phyloP scores from a whole-genome alignment of 768 basidiomycete genomes.

The Naganishia vaughanmartiniae region DNA sequence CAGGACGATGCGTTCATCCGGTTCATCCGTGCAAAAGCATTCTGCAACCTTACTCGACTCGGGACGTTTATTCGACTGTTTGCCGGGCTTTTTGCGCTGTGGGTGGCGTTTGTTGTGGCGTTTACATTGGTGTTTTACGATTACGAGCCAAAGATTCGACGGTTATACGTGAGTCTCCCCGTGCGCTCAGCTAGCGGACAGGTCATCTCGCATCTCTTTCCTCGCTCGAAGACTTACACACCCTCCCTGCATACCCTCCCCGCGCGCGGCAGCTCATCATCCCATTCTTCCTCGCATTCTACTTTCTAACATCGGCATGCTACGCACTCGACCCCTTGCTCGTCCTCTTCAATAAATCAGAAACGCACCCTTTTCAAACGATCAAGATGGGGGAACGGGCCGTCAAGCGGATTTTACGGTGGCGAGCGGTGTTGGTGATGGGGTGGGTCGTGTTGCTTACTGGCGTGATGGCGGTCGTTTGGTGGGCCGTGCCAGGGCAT shows the following conservation, averaged over 20 bases:
- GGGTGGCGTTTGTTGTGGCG: conserved; percentile 88
- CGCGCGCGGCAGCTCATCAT: conserved; percentile 89
- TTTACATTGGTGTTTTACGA: conserved; percentile 94
- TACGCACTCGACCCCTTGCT: conserved; percentile 96
- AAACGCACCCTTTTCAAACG: conserved; percentile 94
- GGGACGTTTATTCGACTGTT: conserved; percentile 82
- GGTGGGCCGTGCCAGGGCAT: conserved; percentile 95
- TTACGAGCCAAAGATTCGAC: conserved; percentile 81
- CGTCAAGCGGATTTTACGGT: conserved; percentile 81
- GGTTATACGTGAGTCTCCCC: conserved; percentile 79
- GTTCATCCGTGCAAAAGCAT: conserved; percentile 95
- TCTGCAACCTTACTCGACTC: conserved; percentile 91
- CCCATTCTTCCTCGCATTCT: conserved; percentile 82
- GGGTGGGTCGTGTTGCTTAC: conserved; percentile 62
- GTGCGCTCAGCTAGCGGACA: no score
- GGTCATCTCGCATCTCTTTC: no score
- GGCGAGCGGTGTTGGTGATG: conserved; percentile 85
- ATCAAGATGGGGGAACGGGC: conserved; percentile 89
- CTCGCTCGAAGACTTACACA: no score
- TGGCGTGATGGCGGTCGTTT: conserved; percentile 79
- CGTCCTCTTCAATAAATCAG: conserved; percentile 87
- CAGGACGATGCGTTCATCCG: conserved; percentile 69
- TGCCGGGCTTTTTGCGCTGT: conserved; percentile 76
- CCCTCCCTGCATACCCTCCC: no score
- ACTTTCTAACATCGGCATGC: conserved; percentile 90